Evolutionary conservation across 306 rosid species (phyloP).

Genomic region (Erythrophleum fordii): DNA sequence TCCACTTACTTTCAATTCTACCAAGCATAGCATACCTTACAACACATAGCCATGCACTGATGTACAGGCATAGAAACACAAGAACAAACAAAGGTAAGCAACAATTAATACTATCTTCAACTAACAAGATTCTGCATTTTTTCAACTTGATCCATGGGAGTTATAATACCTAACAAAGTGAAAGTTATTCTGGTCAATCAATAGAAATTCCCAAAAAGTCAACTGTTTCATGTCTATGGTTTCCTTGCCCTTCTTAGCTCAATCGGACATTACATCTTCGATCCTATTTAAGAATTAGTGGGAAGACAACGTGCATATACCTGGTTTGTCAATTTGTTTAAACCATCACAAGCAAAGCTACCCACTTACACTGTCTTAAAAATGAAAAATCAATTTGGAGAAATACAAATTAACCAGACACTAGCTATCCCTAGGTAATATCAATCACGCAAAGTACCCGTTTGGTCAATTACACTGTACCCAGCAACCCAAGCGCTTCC

Average conservation of each 20-base stretch:
- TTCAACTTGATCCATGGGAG: background rate
- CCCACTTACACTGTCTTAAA: background rate
- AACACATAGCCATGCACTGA: constrained; percentile 19
- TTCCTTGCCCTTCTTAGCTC: background rate
- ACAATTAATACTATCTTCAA: constrained; percentile 2
- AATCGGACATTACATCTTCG: background rate
- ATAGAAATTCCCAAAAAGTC: constrained; percentile 37
- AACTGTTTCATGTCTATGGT: constrained; percentile 6
- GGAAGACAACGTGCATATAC: constrained; percentile 3
- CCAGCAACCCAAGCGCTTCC: background rate
- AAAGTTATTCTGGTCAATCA: constrained; percentile 4
- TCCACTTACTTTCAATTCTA: background rate
- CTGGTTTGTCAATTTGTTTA: constrained; percentile 24
- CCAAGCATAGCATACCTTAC: background rate
- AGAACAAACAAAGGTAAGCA: constrained; percentile 10
- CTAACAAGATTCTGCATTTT: constrained; percentile 29
- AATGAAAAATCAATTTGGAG: background rate
- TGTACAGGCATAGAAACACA: constrained; percentile 6
- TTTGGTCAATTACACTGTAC: background rate
- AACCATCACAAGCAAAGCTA: background rate
- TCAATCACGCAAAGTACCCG: background rate
- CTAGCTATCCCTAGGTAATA: background rate
- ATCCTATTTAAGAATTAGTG: background rate
- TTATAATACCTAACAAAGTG: constrained; percentile 2
- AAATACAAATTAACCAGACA: constrained; percentile 6